These are phyloP conservation scores for Dalbergia oliveri DNA, from an alignment of 306 rosid genomes.

Conservation along the genomic window DNA sequence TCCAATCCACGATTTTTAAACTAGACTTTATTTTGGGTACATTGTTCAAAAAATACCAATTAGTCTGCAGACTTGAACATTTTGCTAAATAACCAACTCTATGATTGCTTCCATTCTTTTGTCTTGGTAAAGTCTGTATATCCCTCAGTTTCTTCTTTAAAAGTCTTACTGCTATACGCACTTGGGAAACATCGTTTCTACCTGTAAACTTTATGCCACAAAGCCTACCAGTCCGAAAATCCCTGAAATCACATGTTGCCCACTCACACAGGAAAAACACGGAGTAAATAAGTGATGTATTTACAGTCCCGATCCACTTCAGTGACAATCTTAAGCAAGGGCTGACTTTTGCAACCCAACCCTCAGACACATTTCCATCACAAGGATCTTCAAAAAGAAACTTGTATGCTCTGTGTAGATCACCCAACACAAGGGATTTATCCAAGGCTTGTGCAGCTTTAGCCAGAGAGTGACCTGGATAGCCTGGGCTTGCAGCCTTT, in stretches of 20 bases:
- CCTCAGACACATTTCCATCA: conserved; percentile 68
- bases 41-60: conserved; percentile 64
- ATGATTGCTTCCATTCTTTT: conserved; percentile 49
- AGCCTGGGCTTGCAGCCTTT: conserved; percentile 78
- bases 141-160: conserved; percentile 75
- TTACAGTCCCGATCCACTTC: conserved; percentile 81
- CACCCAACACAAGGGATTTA: conserved; percentile 81
- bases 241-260: conserved; percentile 97
- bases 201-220: conserved; percentile 77
- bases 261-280: conserved; percentile 95
- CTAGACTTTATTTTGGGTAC: conserved; percentile 50
- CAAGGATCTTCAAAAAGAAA: conserved; percentile 81
- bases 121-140: conserved; percentile 52
- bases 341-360: conserved; percentile 83
- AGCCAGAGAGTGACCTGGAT: conserved; percentile 77
- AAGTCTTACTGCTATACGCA: conserved; percentile 75
- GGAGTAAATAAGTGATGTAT: conserved; percentile 66
- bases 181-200: conserved; percentile 84
- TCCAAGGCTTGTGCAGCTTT: conserved; percentile 83
- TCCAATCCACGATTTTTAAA: conserved; percentile 48
- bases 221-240: conserved; percentile 69
- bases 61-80: conserved; percentile 60
- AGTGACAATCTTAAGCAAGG: conserved; percentile 82
- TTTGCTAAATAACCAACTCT: conserved; percentile 52
- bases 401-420: conserved; percentile 66